Evolutionary conservation across 305 asterid species (phyloP), one percentile per base, ranked within the genome.

Genomic region (Andrographis paniculata): DNA sequence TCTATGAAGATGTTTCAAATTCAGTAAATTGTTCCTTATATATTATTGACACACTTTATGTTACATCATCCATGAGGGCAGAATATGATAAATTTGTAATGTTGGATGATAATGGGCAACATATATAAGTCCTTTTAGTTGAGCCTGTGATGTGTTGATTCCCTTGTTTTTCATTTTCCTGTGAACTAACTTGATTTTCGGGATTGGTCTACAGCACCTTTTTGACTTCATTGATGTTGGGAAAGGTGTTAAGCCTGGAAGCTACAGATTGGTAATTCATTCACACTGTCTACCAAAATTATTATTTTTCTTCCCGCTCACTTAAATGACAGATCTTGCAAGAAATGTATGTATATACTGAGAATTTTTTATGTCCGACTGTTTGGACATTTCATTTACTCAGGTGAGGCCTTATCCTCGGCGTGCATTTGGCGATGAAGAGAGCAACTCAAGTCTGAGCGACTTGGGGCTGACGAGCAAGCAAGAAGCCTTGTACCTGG

Each of bases 361-460:
- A 44, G 5, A 31, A 2, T 17, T 18, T 38, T 17, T 40, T 27
- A 17, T 13, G 38, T 3, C n/a, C 52, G 53, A 45, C 59, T 8
- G 60, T 42, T 1, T 15, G 47, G 19, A 41, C 30, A 35, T 35
- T 33, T 62, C 23, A 16, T 10, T 24, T 42, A 39, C 58, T 56
- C 65, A 91, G 99, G 96, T 81, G 58, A 76, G 96, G 62, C 93
- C 99, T 14, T 92, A 75, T 73, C 99, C 99, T 45, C 73, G 95
- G 30, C 80, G 71, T 44, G 95, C 96, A 42, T 92, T 79, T 48
- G 50, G 88, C 24, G 87, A 70, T 15, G 94, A 63, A 48, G 99
- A 92, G 69, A 66, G 78, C 27, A 39, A 38, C 52, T 68, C 58
- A 15, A 75, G 84, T 45, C 66, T 92, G 62, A 70, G 56, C 23